Conservation (phyloP, 257 asterid genomes). For the Datura wrightii region DNA sequence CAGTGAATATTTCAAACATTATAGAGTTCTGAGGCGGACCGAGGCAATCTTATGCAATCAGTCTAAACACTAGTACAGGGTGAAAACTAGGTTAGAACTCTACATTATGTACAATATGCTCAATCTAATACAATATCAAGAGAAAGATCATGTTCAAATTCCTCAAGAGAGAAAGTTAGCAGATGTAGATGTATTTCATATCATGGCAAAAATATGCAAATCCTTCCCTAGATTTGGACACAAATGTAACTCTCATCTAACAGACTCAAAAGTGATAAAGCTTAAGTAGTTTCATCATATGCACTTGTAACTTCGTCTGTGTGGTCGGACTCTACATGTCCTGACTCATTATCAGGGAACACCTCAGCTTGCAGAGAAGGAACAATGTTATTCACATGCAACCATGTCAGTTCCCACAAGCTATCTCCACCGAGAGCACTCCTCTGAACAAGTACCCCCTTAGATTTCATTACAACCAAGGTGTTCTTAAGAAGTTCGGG, state of each 20-base stretch:
- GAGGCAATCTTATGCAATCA: background rate
- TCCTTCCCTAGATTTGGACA: constrained; percentile 17
- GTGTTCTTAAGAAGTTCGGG: constrained; percentile 84
- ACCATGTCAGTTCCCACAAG: constrained; percentile 94
- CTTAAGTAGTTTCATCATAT: constrained; percentile 30
- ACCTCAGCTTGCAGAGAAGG: constrained; percentile 77
- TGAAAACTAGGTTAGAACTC: constrained; percentile 40
- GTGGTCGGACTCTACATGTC: constrained; percentile 37
- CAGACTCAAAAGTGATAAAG: background rate
- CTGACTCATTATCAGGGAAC: constrained; percentile 65
- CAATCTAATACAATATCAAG: constrained; percentile 36
- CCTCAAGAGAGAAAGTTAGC: constrained; percentile 35
- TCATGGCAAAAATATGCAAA: constrained; percentile 38
- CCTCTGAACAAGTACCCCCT: constrained; percentile 77
- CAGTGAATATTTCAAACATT: background rate
- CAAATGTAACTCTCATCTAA: constrained; percentile 14
- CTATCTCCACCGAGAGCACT: constrained; percentile 89
- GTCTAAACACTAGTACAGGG: background rate
- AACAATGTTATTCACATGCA: constrained; percentile 79
- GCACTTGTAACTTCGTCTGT: constrained; percentile 35
- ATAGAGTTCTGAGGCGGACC: background rate
- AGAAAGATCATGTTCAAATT: constrained; percentile 34
- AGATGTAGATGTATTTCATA: constrained; percentile 25
- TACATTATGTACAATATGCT: constrained; percentile 55
- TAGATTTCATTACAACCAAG: constrained; percentile 79